Percentiles rank a stretch among this genome's conserved stretches.
Conservation (phyloP, 1,284 basidiomycete species). For the Anthracocystis setariae region DNA sequence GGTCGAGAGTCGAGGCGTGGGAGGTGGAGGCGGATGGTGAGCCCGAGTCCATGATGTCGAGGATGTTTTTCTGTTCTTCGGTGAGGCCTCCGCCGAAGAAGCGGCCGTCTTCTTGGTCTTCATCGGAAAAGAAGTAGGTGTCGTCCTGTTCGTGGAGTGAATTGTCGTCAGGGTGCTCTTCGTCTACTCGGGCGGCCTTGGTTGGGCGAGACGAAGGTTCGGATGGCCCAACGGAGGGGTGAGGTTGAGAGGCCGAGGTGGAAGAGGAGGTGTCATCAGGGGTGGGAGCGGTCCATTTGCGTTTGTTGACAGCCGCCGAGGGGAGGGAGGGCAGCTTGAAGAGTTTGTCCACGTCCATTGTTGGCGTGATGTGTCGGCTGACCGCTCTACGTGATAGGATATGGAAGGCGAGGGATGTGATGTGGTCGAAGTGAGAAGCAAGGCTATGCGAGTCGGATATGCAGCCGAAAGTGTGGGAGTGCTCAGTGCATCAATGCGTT, state of each 20-base stretch:
- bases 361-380: not conserved
- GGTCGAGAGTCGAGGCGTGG: slow-evolving; percentile 5
- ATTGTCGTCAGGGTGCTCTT: slow-evolving; percentile 27
- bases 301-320: slow-evolving; percentile 61
- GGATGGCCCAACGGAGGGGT: slow-evolving; percentile 5
- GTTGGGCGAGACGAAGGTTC: not conserved
- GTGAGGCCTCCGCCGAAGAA: slow-evolving; percentile 66
- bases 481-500: not conserved
- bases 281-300: slow-evolving; percentile 57
- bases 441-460: not conserved
- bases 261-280: slow-evolving; percentile 26
- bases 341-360: slow-evolving; percentile 65
- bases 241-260: slow-evolving; percentile 1
- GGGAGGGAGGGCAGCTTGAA: slow-evolving; percentile 65
- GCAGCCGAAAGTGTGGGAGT: too few species aligned
- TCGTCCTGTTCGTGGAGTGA: slow-evolving; percentile 22
- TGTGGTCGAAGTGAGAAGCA: not conserved
- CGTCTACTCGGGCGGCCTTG: slow-evolving; percentile 41
- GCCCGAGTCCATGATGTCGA: slow-evolving; percentile 61
- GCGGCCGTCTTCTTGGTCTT: slow-evolving; percentile 63
- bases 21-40: slow-evolving; percentile 5
- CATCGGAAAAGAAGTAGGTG: slow-evolving; percentile 53
- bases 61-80: slow-evolving; percentile 58
- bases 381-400: too few species aligned
- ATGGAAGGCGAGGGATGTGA: too few species aligned